phyloP scores from a whole-genome alignment of 2,329 filamentous ascomycete species.

The Claviceps pazoutovae region DNA sequence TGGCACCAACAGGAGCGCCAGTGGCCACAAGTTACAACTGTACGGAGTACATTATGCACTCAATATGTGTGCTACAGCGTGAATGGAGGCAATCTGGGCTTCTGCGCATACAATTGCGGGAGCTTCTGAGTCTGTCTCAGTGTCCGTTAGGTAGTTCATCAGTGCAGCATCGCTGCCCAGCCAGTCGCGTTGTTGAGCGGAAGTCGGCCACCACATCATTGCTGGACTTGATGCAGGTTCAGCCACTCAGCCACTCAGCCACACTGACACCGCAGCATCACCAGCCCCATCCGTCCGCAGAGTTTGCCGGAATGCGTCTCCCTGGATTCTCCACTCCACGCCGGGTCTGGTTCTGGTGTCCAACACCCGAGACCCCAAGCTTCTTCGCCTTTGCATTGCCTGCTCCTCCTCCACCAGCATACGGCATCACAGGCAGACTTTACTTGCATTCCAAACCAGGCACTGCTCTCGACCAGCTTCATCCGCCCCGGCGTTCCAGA shows the following conservation, averaged over 20 bases:
- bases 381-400: conserved; percentile 3
- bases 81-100: too few relatives aligned
- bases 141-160: too few relatives aligned
- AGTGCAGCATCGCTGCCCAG: too few relatives aligned
- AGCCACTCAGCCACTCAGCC: background rate
- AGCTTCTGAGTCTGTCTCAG: too few relatives aligned
- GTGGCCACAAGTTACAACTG: too few relatives aligned
- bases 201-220: too few relatives aligned
- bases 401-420: conserved; percentile 3
- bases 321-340: background rate
- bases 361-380: conserved; percentile 3
- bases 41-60: too few relatives aligned
- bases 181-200: too few relatives aligned
- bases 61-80: too few relatives aligned
- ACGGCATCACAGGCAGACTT: conserved; percentile 5
- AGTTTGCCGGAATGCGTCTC: conserved; percentile 7
- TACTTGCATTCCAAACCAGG: conserved; percentile 2
- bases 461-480: background rate
- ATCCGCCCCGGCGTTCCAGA: conserved; percentile 4
- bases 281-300: conserved; percentile 8
- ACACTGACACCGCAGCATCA: background rate
- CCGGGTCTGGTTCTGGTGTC: background rate
- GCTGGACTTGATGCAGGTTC: background rate
- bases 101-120: too few relatives aligned
- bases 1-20: too few relatives aligned